These are phyloP conservation scores for Pseudocercospora macadamiae DNA, from an alignment of 2,329 filamentous ascomycete species.

Conservation along the genomic window DNA sequence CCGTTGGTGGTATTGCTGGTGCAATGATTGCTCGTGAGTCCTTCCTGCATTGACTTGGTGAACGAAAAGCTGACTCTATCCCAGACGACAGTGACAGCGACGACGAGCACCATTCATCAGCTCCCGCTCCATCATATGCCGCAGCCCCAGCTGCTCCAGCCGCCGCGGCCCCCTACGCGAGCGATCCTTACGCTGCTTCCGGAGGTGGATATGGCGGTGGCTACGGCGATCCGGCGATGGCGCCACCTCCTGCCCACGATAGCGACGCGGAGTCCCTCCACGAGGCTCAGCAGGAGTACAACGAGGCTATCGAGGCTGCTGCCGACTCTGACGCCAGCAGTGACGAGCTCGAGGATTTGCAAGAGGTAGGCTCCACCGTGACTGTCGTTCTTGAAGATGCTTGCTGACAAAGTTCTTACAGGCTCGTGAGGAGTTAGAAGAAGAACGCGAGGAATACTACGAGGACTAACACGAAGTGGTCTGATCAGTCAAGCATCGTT, in stretches of 20 bases:
- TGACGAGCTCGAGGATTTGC: slow-evolving; percentile 23
- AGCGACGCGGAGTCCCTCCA: slow-evolving; percentile 24
- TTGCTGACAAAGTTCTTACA: not conserved
- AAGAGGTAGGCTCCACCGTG: slow-evolving; percentile 10
- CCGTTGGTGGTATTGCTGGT: slow-evolving; percentile 60
- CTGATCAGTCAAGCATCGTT: not conserved
- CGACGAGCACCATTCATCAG: slow-evolving; percentile 14
- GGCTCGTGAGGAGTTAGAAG: slow-evolving; percentile 26
- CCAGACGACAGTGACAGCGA: slow-evolving; percentile 22
- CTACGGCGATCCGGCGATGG: slow-evolving; percentile 5
- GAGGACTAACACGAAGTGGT: slow-evolving; percentile 20
- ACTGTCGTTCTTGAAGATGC: not conserved
- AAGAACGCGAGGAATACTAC: slow-evolving; percentile 26
- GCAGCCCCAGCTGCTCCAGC: slow-evolving; percentile 14
- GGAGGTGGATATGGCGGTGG: not conserved
- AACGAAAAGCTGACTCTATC: not conserved
- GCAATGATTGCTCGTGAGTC: slow-evolving; percentile 52
- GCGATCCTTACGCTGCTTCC: slow-evolving; percentile 7
- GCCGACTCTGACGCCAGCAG: slow-evolving; percentile 29
- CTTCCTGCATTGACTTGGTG: not conserved
- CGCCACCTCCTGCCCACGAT: slow-evolving; percentile 15
- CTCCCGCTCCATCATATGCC: not conserved
- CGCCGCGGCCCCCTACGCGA: slow-evolving; percentile 1
- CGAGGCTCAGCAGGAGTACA: slow-evolving; percentile 27
- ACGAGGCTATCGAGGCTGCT: slow-evolving; percentile 25